Percentiles rank a stretch among this genome's conserved stretches.
Conservation (phyloP, 164 flowering plant genomes). For the Annona squamosa region DNA sequence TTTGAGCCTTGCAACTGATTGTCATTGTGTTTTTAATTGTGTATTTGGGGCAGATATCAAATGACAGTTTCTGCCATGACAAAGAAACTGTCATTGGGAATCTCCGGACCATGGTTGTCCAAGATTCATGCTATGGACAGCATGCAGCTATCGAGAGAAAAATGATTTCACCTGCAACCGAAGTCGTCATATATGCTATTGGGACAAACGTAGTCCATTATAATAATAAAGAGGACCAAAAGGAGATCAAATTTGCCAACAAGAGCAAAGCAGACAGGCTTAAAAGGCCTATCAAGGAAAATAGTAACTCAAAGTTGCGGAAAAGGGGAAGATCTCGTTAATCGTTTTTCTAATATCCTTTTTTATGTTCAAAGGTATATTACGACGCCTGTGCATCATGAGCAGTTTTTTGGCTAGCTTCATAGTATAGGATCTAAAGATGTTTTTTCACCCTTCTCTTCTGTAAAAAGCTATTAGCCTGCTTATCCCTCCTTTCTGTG, state of each 20-base stretch:
- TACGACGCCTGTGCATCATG: not conserved
- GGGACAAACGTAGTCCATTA: slow-evolving; percentile 46
- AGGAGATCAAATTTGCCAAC: slow-evolving; percentile 16
- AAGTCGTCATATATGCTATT: slow-evolving; percentile 46
- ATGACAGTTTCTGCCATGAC: slow-evolving; percentile 30
- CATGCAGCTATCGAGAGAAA: slow-evolving; percentile 43
- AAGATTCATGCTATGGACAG: slow-evolving; percentile 52
- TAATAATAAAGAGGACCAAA: slow-evolving; percentile 10
- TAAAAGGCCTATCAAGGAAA: slow-evolving; percentile 29
- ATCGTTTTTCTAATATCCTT: not conserved
- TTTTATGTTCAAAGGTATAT: not conserved
- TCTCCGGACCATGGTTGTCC: slow-evolving; percentile 43
- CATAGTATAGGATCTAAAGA: slow-evolving; percentile 5
- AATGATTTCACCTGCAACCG: slow-evolving; percentile 34
- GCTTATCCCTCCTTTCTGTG: not conserved
- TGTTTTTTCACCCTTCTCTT: too few relatives aligned
- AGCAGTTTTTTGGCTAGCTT: slow-evolving; percentile 1
- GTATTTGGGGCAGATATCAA: slow-evolving; percentile 33
- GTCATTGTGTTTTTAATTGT: not conserved
- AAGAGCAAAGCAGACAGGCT: slow-evolving; percentile 24
- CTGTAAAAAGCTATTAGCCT: too few relatives aligned
- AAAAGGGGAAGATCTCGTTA: slow-evolving; percentile 28
- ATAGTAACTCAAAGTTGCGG: slow-evolving; percentile 13
- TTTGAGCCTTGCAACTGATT: not conserved
- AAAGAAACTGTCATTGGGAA: slow-evolving; percentile 35